Base-by-base conservation (phyloP, 139 green algal species). In the Chlorella sp. region DNA sequence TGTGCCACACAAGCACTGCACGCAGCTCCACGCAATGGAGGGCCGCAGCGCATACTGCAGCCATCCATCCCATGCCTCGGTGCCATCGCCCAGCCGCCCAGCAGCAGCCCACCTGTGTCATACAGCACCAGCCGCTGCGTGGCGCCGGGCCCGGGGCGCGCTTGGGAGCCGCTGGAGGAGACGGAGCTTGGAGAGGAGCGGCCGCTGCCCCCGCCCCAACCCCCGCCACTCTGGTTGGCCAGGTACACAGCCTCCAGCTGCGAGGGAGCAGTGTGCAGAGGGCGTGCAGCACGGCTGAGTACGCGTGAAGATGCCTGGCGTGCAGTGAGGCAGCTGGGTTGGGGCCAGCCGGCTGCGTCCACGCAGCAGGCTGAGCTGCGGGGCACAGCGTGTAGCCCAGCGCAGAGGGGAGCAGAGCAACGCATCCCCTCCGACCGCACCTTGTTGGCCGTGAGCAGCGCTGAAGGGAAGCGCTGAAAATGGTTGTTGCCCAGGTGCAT, bases 401-500 rank as follows among this genome's bases (percentile, higher is more conserved):
- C 30, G 16, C 1, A 41, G n/a, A 71, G 30, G 6, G 38, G 2
- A 36, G 28, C 67, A 74, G 21, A 47, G 23, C 30, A 20, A 11
- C 20, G 41, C 34, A 16, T 51, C 34, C 32, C 32, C 13, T 34
- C 34, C 18, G 11, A 32, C 11, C 68, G 9, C 39, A 81, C 74
- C 55, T 69, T 30, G 0, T 68, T 13, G 17, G 79, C 79, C 4
- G 17, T 16, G 4, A 75, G 84, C n/a, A 88, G 60, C 60, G 84
- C 84, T 11, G 38, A 36, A 3, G 84, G 84, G 47, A 88, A 88
- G 36, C 26, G 32, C 6, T 47, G 9, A n/a, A 88, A 30, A 26
- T 30, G 39, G 44, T 88, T 88, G 75, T 63, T 79, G 38, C 84
- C 84, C 57, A 88, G 41, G 44, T 88, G 84, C 32, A 79, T 13